Conservation (phyloP, 169 alveolate genomes). For the Eimeria nieschulzi region DNA sequence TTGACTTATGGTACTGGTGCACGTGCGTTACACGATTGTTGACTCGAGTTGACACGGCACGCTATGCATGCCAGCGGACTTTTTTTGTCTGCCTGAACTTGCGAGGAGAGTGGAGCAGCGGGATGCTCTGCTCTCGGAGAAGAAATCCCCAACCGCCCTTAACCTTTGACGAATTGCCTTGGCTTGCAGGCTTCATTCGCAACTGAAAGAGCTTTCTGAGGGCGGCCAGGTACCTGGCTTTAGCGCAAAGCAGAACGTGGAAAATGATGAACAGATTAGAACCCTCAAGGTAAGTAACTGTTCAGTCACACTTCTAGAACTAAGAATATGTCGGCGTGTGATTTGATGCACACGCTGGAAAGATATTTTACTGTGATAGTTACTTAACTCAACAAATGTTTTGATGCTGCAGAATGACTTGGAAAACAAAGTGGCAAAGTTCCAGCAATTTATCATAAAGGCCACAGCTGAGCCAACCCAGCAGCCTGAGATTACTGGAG, state of each 20-base stretch:
- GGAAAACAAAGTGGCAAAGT: constrained; percentile 83
- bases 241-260: constrained; percentile 20
- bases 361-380: not conserved
- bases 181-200: constrained; percentile 67
- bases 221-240: constrained; percentile 56
- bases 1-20: too few species aligned
- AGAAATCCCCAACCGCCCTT: too few species aligned
- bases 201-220: constrained; percentile 68
- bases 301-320: not conserved
- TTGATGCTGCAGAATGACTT: constrained; percentile 76
- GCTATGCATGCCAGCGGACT: too few species aligned
- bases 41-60: too few species aligned
- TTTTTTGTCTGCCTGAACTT: too few species aligned
- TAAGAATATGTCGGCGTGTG: not conserved
- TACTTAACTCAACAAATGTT: too few species aligned
- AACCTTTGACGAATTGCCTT: not conserved
- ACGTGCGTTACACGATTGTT: too few species aligned
- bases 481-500: not conserved
- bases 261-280: constrained; percentile 63
- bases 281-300: constrained; percentile 47
- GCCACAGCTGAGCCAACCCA: constrained; percentile 74
- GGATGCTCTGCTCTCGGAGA: too few species aligned
- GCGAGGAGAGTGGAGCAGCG: too few species aligned
- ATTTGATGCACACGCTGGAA: not conserved
- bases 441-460: constrained; percentile 83